Conservation (phyloP, 164 flowering plant genomes). For the Berberis vulgaris region DNA sequence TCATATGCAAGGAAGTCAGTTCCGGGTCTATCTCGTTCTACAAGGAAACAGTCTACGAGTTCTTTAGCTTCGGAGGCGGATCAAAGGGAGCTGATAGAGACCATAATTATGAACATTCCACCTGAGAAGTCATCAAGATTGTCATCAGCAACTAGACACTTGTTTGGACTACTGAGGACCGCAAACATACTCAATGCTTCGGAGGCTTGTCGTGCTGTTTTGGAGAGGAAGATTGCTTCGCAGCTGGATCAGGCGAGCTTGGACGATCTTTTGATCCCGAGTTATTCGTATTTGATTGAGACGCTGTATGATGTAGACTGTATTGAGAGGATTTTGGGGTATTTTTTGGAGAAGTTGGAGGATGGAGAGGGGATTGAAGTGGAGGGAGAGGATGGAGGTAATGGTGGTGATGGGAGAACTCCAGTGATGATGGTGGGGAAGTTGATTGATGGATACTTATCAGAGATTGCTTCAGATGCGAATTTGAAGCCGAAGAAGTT, state of each 20-base stretch:
- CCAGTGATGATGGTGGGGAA: conserved; percentile 77
- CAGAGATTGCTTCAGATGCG: conserved; percentile 87
- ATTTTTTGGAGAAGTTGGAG: conserved; percentile 34
- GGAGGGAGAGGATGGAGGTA: conserved; percentile 17
- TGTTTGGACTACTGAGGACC: conserved; percentile 66
- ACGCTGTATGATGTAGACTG: conserved; percentile 75
- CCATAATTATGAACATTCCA: conserved; percentile 51
- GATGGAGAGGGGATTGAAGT: conserved; percentile 10
- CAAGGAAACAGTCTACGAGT: conserved; percentile 36
- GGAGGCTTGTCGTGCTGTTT: conserved; percentile 24
- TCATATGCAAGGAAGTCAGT: conserved; percentile 56
- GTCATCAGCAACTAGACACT: conserved; percentile 28
- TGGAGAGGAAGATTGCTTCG: conserved; percentile 69
- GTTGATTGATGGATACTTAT: conserved; percentile 74
- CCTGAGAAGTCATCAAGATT: conserved; percentile 21
- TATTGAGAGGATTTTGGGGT: conserved; percentile 52
- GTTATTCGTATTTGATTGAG: conserved; percentile 65
- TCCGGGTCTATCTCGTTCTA: conserved; percentile 57
- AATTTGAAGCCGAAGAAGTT: conserved; percentile 77
- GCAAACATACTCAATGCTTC: conserved; percentile 62
- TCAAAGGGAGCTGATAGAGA: conserved; percentile 62
- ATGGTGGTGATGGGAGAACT: conserved; percentile 19
- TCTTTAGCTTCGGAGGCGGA: conserved; percentile 41
- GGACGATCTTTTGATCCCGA: conserved; percentile 76
- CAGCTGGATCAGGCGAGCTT: conserved; percentile 66